Conservation (phyloP, 495 filamentous ascomycete genomes). For the Aspergillus leporis region DNA sequence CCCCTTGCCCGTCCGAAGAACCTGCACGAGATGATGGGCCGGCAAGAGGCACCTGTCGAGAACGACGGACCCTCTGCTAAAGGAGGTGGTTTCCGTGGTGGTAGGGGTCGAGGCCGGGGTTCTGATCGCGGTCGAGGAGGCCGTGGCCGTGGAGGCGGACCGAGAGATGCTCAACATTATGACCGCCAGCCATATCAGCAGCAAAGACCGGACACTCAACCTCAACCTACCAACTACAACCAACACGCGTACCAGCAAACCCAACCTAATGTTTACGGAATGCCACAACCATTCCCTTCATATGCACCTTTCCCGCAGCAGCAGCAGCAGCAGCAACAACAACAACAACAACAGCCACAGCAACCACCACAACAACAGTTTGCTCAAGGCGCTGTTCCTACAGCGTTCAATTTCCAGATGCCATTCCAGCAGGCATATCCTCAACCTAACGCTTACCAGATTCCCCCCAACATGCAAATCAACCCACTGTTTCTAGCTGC, state of each 20-base stretch:
- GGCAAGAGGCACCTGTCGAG: constrained; percentile 51
- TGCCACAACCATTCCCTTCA: constrained; percentile 34
- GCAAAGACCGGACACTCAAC: constrained; percentile 25
- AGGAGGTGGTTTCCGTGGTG: constrained; percentile 37
- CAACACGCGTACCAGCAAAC: constrained; percentile 24
- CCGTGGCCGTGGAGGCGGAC: constrained; percentile 52
- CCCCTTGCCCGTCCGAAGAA: constrained; percentile 66
- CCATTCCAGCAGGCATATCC: constrained; percentile 40
- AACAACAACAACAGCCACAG: constrained; percentile 36
- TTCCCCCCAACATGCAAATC: constrained; percentile 57
- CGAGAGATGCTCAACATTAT: constrained; percentile 43
- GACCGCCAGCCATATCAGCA: constrained; percentile 39
- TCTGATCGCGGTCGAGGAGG: constrained; percentile 49
- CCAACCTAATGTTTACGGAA: constrained; percentile 27
- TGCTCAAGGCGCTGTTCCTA: constrained; percentile 31
- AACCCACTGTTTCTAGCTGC: constrained; percentile 65
- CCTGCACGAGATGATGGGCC: constrained; percentile 53
- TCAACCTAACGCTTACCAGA: constrained; percentile 37
- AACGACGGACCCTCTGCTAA: constrained; percentile 26
- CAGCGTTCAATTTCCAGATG: constrained; percentile 43
- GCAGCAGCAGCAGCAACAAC: constrained; percentile 36
- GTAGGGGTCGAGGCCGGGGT: constrained; percentile 42
- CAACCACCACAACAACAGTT: constrained; percentile 31
- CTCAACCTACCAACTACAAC: constrained; percentile 20
- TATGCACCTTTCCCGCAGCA: constrained; percentile 24